These are phyloP conservation scores for Trichoderma asperellum DNA, from an alignment of 2,329 filamentous ascomycete species.

Conservation along the genomic window DNA sequence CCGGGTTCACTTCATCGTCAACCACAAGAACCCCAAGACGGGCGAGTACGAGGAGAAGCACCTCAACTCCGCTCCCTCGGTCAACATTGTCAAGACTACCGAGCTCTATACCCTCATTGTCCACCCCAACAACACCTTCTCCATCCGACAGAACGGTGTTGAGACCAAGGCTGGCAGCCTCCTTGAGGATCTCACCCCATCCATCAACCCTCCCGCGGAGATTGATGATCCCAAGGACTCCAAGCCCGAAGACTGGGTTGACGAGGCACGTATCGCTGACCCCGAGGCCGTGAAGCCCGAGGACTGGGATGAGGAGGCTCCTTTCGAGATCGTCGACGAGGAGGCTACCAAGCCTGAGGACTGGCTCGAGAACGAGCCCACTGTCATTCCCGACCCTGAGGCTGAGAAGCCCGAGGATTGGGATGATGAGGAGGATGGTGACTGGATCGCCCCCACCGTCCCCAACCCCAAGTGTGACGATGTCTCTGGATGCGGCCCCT, in stretches of 20 bases:
- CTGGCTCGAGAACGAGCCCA: slow-evolving; percentile 91
- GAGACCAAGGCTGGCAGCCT: slow-evolving; percentile 87
- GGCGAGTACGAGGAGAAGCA: slow-evolving; percentile 99
- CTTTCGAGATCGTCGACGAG: slow-evolving; percentile 93
- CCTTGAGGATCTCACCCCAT: slow-evolving; percentile 86
- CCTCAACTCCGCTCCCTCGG: slow-evolving; percentile 78
- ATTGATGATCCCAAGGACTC: slow-evolving; percentile 92
- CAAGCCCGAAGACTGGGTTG: slow-evolving; percentile 96
- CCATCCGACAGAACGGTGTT: slow-evolving; percentile 90
- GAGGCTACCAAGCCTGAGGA: slow-evolving; percentile 89
- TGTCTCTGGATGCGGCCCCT: slow-evolving; percentile 89
- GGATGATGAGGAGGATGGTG: slow-evolving; percentile 99
- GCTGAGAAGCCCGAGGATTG: slow-evolving; percentile 98
- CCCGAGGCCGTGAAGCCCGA: slow-evolving; percentile 94
- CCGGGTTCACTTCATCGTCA: slow-evolving; percentile 99
- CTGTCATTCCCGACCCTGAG: slow-evolving; percentile 85
- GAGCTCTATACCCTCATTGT: slow-evolving; percentile 97
- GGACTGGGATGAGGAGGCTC: slow-evolving; percentile 98
- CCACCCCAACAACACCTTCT: slow-evolving; percentile 92
- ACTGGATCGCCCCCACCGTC: slow-evolving; percentile 89
- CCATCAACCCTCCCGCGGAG: slow-evolving; percentile 94
- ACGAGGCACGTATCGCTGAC: slow-evolving; percentile 87
- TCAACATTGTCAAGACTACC: slow-evolving; percentile 87
- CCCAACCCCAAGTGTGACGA: slow-evolving; percentile 96
- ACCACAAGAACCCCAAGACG: slow-evolving; percentile 99